A percentile compares a stretch with the other conserved stretches of the same genome.
These are phyloP conservation scores for Fagopyrum esculentum DNA, from an alignment of 148 eudicot genomes.

Conservation along the genomic window DNA sequence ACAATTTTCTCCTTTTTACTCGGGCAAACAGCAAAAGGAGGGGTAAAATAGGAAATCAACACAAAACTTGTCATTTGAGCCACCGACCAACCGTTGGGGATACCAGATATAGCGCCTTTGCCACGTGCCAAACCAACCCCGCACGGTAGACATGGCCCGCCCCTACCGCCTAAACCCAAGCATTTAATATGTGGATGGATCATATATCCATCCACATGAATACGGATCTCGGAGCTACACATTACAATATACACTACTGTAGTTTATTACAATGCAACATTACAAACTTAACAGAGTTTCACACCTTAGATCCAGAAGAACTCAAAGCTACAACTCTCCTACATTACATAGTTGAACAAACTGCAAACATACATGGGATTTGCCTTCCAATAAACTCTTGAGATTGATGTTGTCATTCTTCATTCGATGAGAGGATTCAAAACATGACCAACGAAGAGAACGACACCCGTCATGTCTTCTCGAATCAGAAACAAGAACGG, in stretches of 20 bases:
- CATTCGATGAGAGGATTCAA: conserved; percentile 40
- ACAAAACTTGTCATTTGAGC: background rate
- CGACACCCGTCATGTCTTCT: conserved; percentile 72
- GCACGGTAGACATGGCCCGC: conserved; percentile 11
- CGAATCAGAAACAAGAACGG: conserved; percentile 71
- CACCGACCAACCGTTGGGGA: conserved; percentile 11
- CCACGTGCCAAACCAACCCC: conserved; percentile 1
- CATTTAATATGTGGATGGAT: background rate
- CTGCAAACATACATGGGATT: background rate
- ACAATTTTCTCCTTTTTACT: background rate
- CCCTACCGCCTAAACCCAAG: background rate
- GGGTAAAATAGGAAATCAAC: conserved; percentile 5
- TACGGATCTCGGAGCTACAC: background rate
- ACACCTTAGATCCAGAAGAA: background rate
- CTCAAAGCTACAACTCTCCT: background rate
- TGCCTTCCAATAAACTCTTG: background rate
- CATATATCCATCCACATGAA: background rate
- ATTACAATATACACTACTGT: background rate
- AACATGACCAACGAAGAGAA: conserved; percentile 61
- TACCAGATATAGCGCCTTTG: conserved; percentile 5
- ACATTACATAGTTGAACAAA: background rate
- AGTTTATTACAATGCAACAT: background rate
- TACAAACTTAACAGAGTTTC: background rate
- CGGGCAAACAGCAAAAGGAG: background rate
- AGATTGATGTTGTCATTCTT: background rate